phyloP scores from a whole-genome alignment of 129 eudicot genomes.

The Silybum marianum region DNA sequence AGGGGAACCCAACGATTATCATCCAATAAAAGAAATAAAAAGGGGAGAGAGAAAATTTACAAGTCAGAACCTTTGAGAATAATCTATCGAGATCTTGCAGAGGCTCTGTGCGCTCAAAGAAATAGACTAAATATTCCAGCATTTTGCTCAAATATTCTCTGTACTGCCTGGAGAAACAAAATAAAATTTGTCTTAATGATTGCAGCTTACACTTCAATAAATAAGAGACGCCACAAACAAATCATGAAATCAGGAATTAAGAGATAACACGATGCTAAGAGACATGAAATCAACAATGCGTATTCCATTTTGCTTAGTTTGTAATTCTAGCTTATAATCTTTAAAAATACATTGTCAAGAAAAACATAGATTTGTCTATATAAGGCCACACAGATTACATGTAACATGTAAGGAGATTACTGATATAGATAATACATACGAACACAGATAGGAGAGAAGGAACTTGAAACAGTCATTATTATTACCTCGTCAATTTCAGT shows the following conservation, averaged over 20 bases:
- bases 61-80: conserved; percentile 71
- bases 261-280: not conserved
- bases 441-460: not conserved
- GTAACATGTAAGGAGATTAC: not conserved
- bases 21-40: not conserved
- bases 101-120: conserved; percentile 94
- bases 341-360: not conserved
- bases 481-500: conserved; percentile 71
- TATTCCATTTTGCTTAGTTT: not conserved
- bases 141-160: conserved; percentile 74
- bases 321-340: conserved; percentile 1
- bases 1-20: not conserved
- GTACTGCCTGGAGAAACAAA: conserved; percentile 66
- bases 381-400: not conserved
- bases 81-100: conserved; percentile 90
- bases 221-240: not conserved
- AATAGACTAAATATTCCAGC: conserved; percentile 76
- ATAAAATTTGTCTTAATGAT: conserved; percentile 6
- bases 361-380: not conserved
- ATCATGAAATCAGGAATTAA: not conserved
- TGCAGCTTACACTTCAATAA: not conserved
- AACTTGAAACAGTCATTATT: not conserved
- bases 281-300: not conserved
- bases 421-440: not conserved
- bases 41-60: not conserved